These are phyloP conservation scores for Simmondsia chinensis DNA, from an alignment of 148 eudicot genomes.

Conservation along the genomic window DNA sequence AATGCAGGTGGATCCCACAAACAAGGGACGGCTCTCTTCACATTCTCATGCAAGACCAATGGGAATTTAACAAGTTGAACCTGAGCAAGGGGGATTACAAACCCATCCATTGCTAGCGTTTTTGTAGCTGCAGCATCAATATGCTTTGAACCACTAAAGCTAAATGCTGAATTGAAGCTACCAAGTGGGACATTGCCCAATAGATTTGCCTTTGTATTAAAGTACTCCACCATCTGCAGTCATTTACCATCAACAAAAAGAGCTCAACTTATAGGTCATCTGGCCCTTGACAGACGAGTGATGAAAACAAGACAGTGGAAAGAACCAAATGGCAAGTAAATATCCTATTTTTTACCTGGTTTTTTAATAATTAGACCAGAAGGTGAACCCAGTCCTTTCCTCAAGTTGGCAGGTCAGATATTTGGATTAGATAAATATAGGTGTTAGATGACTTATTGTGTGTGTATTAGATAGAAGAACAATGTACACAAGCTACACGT, in stretches of 20 bases:
- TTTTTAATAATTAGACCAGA: too few species aligned
- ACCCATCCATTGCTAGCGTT: conserved; percentile 63
- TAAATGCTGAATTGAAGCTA: conserved; percentile 86
- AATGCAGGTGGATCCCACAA: conserved; percentile 85
- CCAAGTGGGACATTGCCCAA: conserved; percentile 66
- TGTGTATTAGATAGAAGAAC: too few species aligned
- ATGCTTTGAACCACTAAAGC: conserved; percentile 73
- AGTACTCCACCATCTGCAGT: conserved; percentile 77
- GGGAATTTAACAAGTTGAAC: conserved; percentile 40
- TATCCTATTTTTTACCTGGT: too few species aligned
- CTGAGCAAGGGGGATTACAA: conserved; percentile 62
- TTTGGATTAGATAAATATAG: too few species aligned
- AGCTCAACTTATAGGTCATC: too few species aligned
- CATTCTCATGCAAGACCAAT: conserved; percentile 51
- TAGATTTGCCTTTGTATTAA: conserved; percentile 61
- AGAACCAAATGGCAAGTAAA: too few species aligned
- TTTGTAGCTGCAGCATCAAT: conserved; percentile 67
- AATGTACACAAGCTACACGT: too few species aligned
- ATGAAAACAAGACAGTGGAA: background rate
- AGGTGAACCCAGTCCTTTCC: too few species aligned
- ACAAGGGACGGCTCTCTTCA: conserved; percentile 57
- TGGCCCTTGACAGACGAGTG: background rate
- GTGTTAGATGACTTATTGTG: too few species aligned
- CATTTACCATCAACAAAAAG: conserved; percentile 7
- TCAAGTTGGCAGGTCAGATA: too few species aligned